A percentile compares a stretch with the other conserved stretches of the same genome.
Conservation (phyloP, 148 eudicot species). For the Chenopodium quinoa region DNA sequence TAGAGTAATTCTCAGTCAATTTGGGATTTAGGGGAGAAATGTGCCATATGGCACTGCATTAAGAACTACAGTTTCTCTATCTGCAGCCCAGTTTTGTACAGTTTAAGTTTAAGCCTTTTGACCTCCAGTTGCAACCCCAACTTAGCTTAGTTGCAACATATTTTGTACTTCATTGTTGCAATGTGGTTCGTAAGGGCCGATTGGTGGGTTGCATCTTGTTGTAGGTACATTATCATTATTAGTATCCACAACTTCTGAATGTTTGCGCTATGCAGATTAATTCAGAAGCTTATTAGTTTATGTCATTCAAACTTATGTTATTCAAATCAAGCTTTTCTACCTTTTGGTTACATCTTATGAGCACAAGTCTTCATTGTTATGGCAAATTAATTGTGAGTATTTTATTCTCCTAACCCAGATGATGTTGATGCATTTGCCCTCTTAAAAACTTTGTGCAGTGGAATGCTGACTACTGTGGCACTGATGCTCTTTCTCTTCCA, state of each 20-base stretch:
- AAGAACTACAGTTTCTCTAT: neutral
- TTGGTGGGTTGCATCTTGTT: neutral
- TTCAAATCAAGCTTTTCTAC: neutral
- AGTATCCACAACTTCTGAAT: neutral
- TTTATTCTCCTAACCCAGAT: too few relatives aligned
- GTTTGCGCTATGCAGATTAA: neutral
- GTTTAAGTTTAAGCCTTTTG: neutral
- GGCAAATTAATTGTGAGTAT: too few relatives aligned
- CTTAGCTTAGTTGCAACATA: constrained; percentile 14
- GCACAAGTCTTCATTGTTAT: too few relatives aligned
- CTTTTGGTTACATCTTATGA: neutral
- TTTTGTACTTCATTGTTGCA: constrained; percentile 21
- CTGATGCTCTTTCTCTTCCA: too few relatives aligned
- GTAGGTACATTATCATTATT: constrained; percentile 6
- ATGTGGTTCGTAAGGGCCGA: neutral
- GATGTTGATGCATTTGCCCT: too few relatives aligned
- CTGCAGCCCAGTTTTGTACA: neutral
- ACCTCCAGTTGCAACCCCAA: constrained; percentile 2
- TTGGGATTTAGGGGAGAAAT: neutral
- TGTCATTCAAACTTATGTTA: neutral
- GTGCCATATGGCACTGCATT: neutral
- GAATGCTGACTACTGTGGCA: too few relatives aligned
- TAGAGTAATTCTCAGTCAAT: constrained; percentile 12
- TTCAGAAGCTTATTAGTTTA: neutral
- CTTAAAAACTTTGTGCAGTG: too few relatives aligned